Percentiles rank a stretch among this genome's conserved stretches.
Conservation (phyloP, 176 grass and related monocot genomes). For the Avena atlantica region DNA sequence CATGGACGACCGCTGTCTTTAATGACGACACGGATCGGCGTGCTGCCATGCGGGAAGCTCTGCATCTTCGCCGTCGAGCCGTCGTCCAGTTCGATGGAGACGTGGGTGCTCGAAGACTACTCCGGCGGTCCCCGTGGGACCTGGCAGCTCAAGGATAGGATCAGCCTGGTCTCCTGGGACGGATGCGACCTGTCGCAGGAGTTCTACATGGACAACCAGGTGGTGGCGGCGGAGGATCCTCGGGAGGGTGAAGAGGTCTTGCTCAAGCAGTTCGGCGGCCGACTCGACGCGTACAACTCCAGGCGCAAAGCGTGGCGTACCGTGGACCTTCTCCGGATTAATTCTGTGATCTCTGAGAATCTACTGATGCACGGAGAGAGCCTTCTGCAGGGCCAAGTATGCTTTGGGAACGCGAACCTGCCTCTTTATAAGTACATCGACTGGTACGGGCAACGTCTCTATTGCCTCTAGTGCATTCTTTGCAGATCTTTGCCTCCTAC, state of each 20-base stretch:
- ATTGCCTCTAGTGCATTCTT: background rate
- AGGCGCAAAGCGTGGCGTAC: constrained; percentile 4
- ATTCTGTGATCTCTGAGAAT: background rate
- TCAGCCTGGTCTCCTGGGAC: background rate
- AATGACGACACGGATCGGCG: background rate
- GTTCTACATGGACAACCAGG: background rate
- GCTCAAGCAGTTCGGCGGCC: background rate
- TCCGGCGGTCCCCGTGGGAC: background rate
- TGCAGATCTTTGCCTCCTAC: background rate
- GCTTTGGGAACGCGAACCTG: background rate
- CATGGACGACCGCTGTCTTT: background rate
- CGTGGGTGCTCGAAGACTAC: constrained; percentile 17
- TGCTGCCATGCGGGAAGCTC: background rate
- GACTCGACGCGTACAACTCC: background rate
- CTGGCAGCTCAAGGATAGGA: constrained; percentile 20
- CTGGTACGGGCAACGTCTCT: background rate
- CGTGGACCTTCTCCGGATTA: background rate
- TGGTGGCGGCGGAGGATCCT: background rate
- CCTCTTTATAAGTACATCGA: background rate
- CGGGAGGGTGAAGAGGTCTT: background rate
- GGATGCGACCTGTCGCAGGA: background rate
- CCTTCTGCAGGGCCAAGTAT: background rate
- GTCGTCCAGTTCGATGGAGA: background rate
- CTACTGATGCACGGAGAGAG: background rate
- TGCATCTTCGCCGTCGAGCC: background rate